Evolutionary conservation across 2,329 filamentous ascomycete genomes (phyloP).

Genomic region (Pyricularia grisea): DNA sequence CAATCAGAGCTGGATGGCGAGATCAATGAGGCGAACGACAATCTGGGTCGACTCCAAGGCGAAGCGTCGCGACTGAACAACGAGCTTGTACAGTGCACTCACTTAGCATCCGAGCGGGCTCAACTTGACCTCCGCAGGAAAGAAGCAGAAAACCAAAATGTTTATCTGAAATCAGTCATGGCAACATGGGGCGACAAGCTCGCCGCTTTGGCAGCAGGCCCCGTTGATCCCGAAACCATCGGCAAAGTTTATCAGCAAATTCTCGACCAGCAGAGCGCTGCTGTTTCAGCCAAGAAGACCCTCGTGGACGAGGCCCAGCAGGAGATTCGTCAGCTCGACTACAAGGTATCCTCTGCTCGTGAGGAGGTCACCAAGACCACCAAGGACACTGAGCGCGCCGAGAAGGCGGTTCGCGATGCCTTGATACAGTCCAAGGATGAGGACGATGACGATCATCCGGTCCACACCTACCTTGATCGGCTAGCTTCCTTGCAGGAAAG

Average conservation of each 20-base stretch:
- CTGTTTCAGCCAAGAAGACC: slow-evolving; percentile 55
- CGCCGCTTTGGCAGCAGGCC: slow-evolving; percentile 48
- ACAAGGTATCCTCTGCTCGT: slow-evolving; percentile 55
- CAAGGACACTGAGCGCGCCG: slow-evolving; percentile 51
- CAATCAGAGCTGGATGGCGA: slow-evolving; percentile 60
- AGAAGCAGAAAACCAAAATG: slow-evolving; percentile 63
- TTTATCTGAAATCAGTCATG: slow-evolving; percentile 67
- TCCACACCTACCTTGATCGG: slow-evolving; percentile 46
- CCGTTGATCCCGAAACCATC: slow-evolving; percentile 62
- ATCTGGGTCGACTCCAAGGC: slow-evolving; percentile 60
- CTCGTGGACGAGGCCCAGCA: slow-evolving; percentile 61
- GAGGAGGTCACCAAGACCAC: slow-evolving; percentile 56
- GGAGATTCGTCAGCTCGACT: slow-evolving; percentile 69
- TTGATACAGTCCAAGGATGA: slow-evolving; percentile 20
- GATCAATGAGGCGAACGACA: slow-evolving; percentile 55
- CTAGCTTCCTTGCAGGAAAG: slow-evolving; percentile 39
- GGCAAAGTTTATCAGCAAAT: slow-evolving; percentile 61
- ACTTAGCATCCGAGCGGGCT: slow-evolving; percentile 72
- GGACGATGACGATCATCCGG: slow-evolving; percentile 18
- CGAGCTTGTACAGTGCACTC: slow-evolving; percentile 79
- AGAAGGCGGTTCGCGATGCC: slow-evolving; percentile 43
- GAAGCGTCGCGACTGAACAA: slow-evolving; percentile 61
- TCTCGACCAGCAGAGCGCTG: slow-evolving; percentile 45
- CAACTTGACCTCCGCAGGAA: slow-evolving; percentile 77
- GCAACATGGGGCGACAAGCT: slow-evolving; percentile 67